Evolutionary conservation across 495 filamentous ascomycete genomes (phyloP).

Genomic region (Tuber borchii): DNA sequence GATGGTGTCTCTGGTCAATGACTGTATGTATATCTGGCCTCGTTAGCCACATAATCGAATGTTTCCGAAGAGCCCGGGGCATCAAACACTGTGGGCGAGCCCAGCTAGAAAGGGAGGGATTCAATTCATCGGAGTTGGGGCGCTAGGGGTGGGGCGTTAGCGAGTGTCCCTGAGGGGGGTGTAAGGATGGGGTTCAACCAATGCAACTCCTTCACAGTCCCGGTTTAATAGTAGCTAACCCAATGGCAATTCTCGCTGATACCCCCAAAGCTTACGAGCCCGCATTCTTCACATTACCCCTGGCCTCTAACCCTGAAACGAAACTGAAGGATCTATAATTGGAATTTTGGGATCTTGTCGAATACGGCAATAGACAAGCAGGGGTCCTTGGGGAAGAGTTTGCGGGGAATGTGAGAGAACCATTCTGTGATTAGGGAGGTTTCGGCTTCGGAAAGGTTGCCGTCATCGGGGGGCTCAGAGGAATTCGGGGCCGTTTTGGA

Average conservation of each 20-base stretch:
- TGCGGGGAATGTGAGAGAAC: constrained; percentile 55
- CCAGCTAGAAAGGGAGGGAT: constrained; percentile 59
- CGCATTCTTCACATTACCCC: constrained; percentile 56
- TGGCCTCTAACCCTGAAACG: constrained; percentile 53
- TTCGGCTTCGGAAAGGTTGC: constrained; percentile 49
- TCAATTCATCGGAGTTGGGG: constrained; percentile 52
- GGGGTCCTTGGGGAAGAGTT: constrained; percentile 61
- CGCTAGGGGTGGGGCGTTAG: constrained; percentile 8
- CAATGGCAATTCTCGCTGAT: constrained; percentile 56
- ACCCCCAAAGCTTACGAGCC: constrained; percentile 59
- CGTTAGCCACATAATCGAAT: constrained; percentile 57
- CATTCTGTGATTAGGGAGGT: constrained; percentile 62
- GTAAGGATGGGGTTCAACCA: constrained; percentile 49
- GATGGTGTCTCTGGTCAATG: constrained; percentile 54
- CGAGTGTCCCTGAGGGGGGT: background rate
- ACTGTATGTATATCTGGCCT: constrained; percentile 53
- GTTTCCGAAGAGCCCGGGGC: constrained; percentile 54
- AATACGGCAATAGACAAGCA: constrained; percentile 54
- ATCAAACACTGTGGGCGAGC: constrained; percentile 57
- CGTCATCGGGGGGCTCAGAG: constrained; percentile 63
- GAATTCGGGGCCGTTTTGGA: constrained; percentile 53
- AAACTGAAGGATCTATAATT: constrained; percentile 55
- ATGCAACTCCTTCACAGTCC: constrained; percentile 57
- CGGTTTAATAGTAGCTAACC: constrained; percentile 56
- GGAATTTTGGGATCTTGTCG: constrained; percentile 50